Conservation (phyloP, 148 eudicot species). For the Nyssa sinensis region DNA sequence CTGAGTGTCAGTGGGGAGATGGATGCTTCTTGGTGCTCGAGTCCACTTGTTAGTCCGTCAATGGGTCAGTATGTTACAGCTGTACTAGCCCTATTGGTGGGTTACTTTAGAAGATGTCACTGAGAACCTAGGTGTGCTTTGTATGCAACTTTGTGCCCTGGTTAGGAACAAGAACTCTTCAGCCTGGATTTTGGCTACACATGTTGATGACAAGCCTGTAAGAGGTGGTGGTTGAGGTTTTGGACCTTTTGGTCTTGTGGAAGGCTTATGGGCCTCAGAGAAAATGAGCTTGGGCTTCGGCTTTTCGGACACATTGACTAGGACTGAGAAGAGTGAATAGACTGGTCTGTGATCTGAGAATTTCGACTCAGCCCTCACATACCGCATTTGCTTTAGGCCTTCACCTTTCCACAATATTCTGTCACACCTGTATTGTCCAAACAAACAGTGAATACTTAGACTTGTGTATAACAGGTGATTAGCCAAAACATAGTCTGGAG, state of each 20-base stretch:
- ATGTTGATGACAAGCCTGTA: background rate
- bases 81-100: slow-evolving; percentile 9
- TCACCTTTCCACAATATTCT: slow-evolving; percentile 76
- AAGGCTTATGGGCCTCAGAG: background rate
- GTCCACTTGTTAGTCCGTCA: background rate
- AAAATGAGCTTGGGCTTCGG: background rate
- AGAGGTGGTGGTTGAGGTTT: too few species aligned
- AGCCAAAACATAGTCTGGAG: too few species aligned
- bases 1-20: background rate
- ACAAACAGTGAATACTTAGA: background rate
- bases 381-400: slow-evolving; percentile 59
- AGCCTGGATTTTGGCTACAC: slow-evolving; percentile 19
- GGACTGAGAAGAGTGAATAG: slow-evolving; percentile 48
- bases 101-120: slow-evolving; percentile 6
- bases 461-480: too few species aligned
- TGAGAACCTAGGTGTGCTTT: slow-evolving; percentile 26
- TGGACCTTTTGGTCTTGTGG: background rate
- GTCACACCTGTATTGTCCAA: slow-evolving; percentile 53
- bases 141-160: slow-evolving; percentile 37
- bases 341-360: slow-evolving; percentile 80
- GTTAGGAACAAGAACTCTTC: slow-evolving; percentile 22
- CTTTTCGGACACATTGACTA: slow-evolving; percentile 19
- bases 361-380: slow-evolving; percentile 57
- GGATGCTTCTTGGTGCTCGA: background rate
- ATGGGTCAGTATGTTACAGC: background rate